Evolutionary conservation across 352 stramenopile genomes (phyloP).

Genomic region (Albugo candida): DNA sequence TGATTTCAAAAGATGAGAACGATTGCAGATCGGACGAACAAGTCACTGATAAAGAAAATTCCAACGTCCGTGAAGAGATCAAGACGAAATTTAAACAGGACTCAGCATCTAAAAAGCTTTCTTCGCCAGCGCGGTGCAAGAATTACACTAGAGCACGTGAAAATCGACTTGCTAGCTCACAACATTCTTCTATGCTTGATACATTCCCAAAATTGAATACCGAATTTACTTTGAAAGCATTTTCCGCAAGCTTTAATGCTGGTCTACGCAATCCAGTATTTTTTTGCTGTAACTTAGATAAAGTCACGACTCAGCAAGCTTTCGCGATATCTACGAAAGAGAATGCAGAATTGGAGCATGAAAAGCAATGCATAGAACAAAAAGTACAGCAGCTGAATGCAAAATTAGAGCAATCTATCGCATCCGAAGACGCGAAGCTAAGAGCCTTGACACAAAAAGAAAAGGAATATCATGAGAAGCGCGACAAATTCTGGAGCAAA

Average conservation of each 20-base stretch:
- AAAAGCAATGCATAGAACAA: conserved; percentile 26
- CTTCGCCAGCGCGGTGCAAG: not conserved
- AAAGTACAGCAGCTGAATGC: conserved; percentile 23
- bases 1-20: conserved; percentile 6
- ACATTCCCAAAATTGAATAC: conserved; percentile 11
- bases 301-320: conserved; percentile 18
- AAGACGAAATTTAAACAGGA: no score
- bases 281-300: conserved; percentile 43
- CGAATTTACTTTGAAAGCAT: conserved; percentile 22
- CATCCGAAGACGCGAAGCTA: conserved; percentile 33
- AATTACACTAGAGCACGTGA: conserved; percentile 4
- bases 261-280: conserved; percentile 31
- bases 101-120: no score
- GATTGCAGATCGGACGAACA: conserved; percentile 11
- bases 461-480: conserved; percentile 20
- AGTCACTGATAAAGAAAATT: conserved; percentile 2
- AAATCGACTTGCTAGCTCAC: conserved; percentile 8
- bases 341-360: conserved; percentile 11
- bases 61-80: no score
- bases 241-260: conserved; percentile 26
- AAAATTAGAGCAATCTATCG: conserved; percentile 15
- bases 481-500: conserved; percentile 39
- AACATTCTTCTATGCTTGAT: conserved; percentile 8
- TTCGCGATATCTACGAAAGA: conserved; percentile 15
- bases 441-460: conserved; percentile 28